Evolutionary conservation across 352 stramenopile genomes (phyloP), one percentile per base, ranked within the genome.

Genomic region (Globisporangium echinulatum): DNA sequence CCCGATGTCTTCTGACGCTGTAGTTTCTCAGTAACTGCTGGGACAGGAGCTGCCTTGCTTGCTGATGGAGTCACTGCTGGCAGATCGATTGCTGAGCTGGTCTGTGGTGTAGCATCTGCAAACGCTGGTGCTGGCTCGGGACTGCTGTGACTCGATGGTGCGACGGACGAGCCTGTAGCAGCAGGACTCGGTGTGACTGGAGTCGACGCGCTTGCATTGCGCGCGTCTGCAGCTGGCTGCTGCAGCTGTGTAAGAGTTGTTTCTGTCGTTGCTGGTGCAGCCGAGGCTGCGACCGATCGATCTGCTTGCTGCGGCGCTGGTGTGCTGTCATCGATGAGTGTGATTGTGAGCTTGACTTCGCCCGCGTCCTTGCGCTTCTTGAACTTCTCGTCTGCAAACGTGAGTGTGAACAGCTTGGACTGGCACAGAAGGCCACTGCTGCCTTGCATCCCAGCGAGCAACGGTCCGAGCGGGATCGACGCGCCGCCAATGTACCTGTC

Each of bases 401-500:
- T 71, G 15, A 85, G 59, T 37, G 52, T 43, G 50, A 80, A 77
- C 19, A 75, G 62, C 19, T 56, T 61, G 44, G 61, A 64, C 19
- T 68, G 48, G 37, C 72, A 81, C 13, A 81, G 54, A 36, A 65
- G 64, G 25, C 25, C 25, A 33, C 25, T 33, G 33, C 63, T 56
- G 25, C 39, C 42, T 25, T 59, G 52, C 44, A 46, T 67, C 19
- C 36, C 39, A 13, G 44, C 56, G 44, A 63, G 56, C 42, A 81
- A 49, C 14, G 58, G 52, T 14, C 42, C 67, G 3, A 82, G 52
- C 38, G 64, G 54, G 51, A 85, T 75, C 49, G 52, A 63, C 25
- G 66, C 49, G 36, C 75, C 75, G 14, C 72, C 75, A 61, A 85
- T 80, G 58, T 80, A 82, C 56, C 74, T 66, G 52, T 82, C 68